Evolutionary conservation across 306 rosid genomes (phyloP), one percentile per base, ranked within the genome.

Genomic region (Myrica gale): DNA sequence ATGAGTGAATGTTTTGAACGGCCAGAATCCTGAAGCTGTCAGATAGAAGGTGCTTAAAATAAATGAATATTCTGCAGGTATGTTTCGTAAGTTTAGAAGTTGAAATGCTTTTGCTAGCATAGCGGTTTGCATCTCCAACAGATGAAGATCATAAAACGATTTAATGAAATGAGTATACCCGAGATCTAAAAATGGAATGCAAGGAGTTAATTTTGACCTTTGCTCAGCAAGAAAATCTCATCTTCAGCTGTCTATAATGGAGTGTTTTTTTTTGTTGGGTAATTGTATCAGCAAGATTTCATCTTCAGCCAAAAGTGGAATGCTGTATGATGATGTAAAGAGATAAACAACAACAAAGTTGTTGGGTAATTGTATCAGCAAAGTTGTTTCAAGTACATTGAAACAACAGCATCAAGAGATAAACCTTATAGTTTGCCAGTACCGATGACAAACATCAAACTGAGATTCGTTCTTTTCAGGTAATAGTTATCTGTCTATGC

Each of bases 1-100:
- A 72, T 69, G 62, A 70, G 73, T 76, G 58, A 69, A 77, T 79
- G 23, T 13, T 65, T 54, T 79, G 71, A 58, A 42, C 48, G 15
- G 56, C 47, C 32, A 69, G 69, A 44, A 61, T 37, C 17, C 48
- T 66, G 50, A 42, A 42, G 21, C 47, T 66, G 42, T 26, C 32
- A 61, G 13, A 20, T 7, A 11, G 9, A 6, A 61, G 9, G 13
- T 61, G 32, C 41, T 32, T 61, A 13, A 32, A 52, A 61, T 26
- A 61, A 9, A 32, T 20, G 32, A 44, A 21, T 4, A 62, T 73
- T 61, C 58, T 54, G 41, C 63, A 62, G 76, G 23, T 56, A 42
- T 61, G 41, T 60, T 10, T 21, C 15, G 17, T 41, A 23, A 21
- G 39, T 60, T 56, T 60, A 60, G 57, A 19, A 52, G 20, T 52